Evolutionary conservation across 2,329 filamentous ascomycete species (phyloP).

Genomic region (Nemania bipapillata): DNA sequence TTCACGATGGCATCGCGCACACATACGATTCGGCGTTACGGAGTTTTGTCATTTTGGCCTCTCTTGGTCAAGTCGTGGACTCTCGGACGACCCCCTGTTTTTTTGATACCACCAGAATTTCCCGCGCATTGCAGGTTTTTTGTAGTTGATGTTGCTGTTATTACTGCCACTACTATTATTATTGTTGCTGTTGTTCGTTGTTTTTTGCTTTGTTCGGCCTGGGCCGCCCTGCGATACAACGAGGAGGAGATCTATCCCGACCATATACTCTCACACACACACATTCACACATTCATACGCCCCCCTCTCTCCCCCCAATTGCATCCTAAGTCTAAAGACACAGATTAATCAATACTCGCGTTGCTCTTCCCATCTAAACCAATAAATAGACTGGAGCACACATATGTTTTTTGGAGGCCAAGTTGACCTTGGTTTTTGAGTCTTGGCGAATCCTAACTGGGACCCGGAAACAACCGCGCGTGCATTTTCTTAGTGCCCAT

Average conservation of each 20-base stretch:
- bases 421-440: conserved; percentile 4
- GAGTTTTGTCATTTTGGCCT: conserved; percentile 9
- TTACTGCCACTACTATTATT: too few relatives aligned
- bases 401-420: conserved; percentile 11
- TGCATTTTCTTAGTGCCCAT: conserved; percentile 1
- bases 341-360: conserved; percentile 24
- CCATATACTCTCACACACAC: not conserved
- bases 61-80: not conserved
- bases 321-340: conserved; percentile 8
- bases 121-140: conserved; percentile 28
- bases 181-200: not conserved
- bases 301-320: not conserved
- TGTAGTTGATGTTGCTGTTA: not conserved
- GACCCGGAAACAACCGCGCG: not conserved
- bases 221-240: conserved; percentile 17
- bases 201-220: conserved; percentile 16
- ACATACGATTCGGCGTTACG: conserved; percentile 36
- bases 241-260: conserved; percentile 1
- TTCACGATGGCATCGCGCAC: conserved; percentile 39
- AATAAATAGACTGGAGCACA: conserved; percentile 21
- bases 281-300: not conserved
- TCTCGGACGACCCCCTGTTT: conserved; percentile 12
- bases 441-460: conserved; percentile 5
- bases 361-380: conserved; percentile 12
- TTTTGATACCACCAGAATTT: conserved; percentile 34